Percentiles rank a stretch among this genome's conserved stretches.
Evolutionary conservation across 2,329 filamentous ascomycete genomes (phyloP).

Genomic region (Thermothelomyces thermophilus): DNA sequence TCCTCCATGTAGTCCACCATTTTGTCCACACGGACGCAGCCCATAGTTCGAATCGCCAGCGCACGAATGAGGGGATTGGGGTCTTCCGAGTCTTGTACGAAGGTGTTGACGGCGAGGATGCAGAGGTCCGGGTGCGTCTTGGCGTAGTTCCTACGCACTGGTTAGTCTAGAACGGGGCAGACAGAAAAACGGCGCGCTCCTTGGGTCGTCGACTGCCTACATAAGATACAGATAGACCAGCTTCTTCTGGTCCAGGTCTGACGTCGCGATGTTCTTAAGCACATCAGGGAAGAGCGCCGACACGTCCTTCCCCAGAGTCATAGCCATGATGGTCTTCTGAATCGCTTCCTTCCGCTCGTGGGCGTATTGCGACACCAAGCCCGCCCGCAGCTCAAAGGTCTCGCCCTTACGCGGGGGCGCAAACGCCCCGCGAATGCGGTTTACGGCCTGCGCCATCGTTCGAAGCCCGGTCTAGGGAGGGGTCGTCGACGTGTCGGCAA

Average conservation of each 20-base stretch:
- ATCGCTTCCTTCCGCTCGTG: conserved; percentile 99
- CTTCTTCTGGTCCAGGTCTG: conserved; percentile 96
- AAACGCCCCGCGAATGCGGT: conserved; percentile 90
- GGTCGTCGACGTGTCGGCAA: not conserved
- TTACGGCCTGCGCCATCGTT: conserved; percentile 61
- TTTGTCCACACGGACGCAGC: conserved; percentile 95
- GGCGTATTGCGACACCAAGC: conserved; percentile 96
- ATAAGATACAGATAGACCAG: conserved; percentile 97
- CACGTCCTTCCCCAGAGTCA: conserved; percentile 98
- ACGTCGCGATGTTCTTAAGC: conserved; percentile 95
- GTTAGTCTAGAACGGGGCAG: conserved; percentile 10
- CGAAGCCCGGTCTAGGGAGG: conserved; percentile 1
- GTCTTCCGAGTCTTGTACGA: conserved; percentile 98
- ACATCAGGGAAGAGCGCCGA: conserved; percentile 96
- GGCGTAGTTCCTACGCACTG: conserved; percentile 77
- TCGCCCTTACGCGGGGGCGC: conserved; percentile 91
- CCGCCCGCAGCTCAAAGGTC: conserved; percentile 93
- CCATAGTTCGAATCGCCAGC: conserved; percentile 95
- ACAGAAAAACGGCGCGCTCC: too few relatives aligned
- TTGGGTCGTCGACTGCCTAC: conserved; percentile 42
- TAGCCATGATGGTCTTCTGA: conserved; percentile 99
- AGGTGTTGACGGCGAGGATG: conserved; percentile 97
- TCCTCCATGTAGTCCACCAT: conserved; percentile 99
- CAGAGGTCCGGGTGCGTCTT: conserved; percentile 98
- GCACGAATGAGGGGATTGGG: conserved; percentile 94